Conservation (phyloP, 257 asterid genomes). For the Thymus mandschuricus region DNA sequence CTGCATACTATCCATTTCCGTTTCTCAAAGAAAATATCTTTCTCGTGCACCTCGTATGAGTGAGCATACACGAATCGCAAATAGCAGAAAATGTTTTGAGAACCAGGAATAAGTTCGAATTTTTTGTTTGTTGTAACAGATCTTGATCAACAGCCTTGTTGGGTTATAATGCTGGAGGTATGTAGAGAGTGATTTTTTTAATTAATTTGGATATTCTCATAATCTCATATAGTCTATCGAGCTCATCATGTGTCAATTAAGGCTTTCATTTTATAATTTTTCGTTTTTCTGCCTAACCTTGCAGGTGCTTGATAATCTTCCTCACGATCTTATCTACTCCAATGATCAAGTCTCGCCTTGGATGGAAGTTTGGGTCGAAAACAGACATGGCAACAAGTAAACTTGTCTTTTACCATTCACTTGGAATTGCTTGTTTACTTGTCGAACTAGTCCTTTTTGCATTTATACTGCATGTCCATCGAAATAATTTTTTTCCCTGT, state of each 20-base stretch:
- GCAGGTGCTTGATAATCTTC: conserved; percentile 99
- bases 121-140: conserved; percentile 59
- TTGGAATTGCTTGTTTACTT: background rate
- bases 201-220: conserved; percentile 1
- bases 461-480: conserved; percentile 8
- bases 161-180: conserved; percentile 99
- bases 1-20: conserved; percentile 21
- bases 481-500: conserved; percentile 16
- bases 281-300: background rate
- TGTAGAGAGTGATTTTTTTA: conserved; percentile 14
- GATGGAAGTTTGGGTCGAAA: conserved; percentile 98
- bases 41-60: conserved; percentile 28
- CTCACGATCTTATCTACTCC: conserved; percentile 92
- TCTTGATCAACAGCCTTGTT: conserved; percentile 79
- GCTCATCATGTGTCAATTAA: conserved; percentile 3
- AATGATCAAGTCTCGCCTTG: conserved; percentile 80
- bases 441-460: conserved; percentile 20
- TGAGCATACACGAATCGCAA: conserved; percentile 18
- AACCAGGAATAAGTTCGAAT: conserved; percentile 20
- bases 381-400: conserved; percentile 59
- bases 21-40: conserved; percentile 2
- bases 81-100: background rate
- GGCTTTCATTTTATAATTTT: background rate
- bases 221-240: conserved; percentile 20
- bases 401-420: conserved; percentile 4